phyloP scores from a whole-genome alignment of 805 yeast genomes.

The Kluyveromyces nonfermentans region DNA sequence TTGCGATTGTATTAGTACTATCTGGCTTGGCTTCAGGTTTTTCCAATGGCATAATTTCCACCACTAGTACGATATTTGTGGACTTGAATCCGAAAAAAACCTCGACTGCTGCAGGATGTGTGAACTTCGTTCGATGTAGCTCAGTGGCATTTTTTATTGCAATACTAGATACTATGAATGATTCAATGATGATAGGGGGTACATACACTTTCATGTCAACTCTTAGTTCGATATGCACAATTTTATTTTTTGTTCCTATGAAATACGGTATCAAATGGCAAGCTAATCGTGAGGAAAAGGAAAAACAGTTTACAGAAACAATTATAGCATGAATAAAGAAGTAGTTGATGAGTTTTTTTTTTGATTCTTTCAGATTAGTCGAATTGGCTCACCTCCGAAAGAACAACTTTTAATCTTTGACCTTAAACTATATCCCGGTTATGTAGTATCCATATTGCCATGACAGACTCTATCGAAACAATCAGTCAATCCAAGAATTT shows the following conservation, averaged over 20 bases:
- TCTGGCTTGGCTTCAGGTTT: constrained; percentile 49
- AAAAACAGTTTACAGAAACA: neutral
- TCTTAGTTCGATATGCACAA: constrained; percentile 28
- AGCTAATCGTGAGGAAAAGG: constrained; percentile 3
- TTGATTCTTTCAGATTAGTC: no score
- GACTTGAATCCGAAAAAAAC: constrained; percentile 64
- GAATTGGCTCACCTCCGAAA: no score
- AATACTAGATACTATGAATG: constrained; percentile 51
- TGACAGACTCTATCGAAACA: no score
- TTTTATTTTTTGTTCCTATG: constrained; percentile 21
- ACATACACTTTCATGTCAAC: constrained; percentile 65
- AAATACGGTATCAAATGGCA: constrained; percentile 27
- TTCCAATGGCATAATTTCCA: constrained; percentile 48
- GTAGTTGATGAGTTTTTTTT: no score
- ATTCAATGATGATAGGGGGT: constrained; percentile 58
- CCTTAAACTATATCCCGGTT: no score
- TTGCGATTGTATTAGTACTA: constrained; percentile 49
- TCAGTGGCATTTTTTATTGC: constrained; percentile 64
- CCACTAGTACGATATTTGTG: constrained; percentile 58
- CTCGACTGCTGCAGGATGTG: constrained; percentile 65
- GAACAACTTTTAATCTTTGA: no score
- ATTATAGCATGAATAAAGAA: no score
- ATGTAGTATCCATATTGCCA: no score
- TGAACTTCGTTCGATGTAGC: constrained; percentile 67
- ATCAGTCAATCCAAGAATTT: no score